These are phyloP conservation scores for Pholiota molesta DNA, from an alignment of 768 basidiomycete species.

Conservation along the genomic window DNA sequence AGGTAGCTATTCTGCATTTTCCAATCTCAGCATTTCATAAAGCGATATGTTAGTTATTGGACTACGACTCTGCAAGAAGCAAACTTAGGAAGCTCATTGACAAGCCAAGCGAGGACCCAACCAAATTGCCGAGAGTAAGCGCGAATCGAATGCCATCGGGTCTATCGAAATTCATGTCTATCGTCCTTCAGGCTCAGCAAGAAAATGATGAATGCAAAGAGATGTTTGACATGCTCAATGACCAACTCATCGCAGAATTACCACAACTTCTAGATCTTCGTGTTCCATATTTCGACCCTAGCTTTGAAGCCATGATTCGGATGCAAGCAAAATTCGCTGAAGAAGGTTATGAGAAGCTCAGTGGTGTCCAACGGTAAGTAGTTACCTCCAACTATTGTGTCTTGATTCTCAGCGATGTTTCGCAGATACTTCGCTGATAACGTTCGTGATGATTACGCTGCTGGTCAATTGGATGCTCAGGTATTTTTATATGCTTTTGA, in stretches of 20 bases:
- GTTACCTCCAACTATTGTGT: slow-evolving; percentile 2
- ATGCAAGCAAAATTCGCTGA: slow-evolving; percentile 98
- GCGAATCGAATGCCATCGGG: background rate
- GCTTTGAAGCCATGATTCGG: slow-evolving; percentile 98
- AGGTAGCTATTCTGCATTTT: slow-evolving; percentile 49
- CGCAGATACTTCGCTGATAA: slow-evolving; percentile 84
- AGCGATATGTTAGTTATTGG: slow-evolving; percentile 66
- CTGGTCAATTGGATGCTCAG: slow-evolving; percentile 94
- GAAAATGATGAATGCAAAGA: slow-evolving; percentile 95
- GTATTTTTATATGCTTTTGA: slow-evolving; percentile 36
- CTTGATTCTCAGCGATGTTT: background rate
- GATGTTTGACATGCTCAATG: slow-evolving; percentile 91
- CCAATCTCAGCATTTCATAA: background rate
- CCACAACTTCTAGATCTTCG: slow-evolving; percentile 93
- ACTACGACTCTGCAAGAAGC: slow-evolving; percentile 93
- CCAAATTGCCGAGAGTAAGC: slow-evolving; percentile 81
- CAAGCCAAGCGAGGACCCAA: slow-evolving; percentile 92
- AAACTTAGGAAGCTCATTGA: slow-evolving; percentile 87
- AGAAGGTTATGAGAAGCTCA: slow-evolving; percentile 96
- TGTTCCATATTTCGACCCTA: slow-evolving; percentile 97
- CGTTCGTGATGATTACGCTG: slow-evolving; percentile 96
- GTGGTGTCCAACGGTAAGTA: slow-evolving; percentile 84
- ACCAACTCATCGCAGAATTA: slow-evolving; percentile 87
- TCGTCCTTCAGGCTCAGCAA: slow-evolving; percentile 76
- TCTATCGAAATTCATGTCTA: background rate